A percentile compares a stretch with the other conserved stretches of the same genome.
phyloP scores from a whole-genome alignment of 306 rosid species.

The Vicia villosa region DNA sequence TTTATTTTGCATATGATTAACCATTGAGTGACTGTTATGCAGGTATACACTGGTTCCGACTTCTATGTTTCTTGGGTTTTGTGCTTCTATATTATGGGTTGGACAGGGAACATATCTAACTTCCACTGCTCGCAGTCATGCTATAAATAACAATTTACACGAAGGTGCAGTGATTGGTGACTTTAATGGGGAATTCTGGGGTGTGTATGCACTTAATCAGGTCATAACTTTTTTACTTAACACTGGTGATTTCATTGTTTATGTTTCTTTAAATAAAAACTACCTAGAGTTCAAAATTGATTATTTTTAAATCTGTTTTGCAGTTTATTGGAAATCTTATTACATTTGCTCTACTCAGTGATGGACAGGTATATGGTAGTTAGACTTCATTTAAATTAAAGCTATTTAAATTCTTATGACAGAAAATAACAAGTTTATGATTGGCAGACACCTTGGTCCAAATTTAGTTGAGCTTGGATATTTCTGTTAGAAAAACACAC shows the following conservation, averaged over 20 bases:
- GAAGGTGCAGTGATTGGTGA: conserved; percentile 87
- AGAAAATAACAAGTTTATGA: too few species aligned
- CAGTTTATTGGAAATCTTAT: conserved; percentile 92
- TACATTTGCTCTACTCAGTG: conserved; percentile 65
- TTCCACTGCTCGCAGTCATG: conserved; percentile 76
- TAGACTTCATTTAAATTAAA: conserved; percentile 9
- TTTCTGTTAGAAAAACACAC: neutral
- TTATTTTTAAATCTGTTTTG: conserved; percentile 28
- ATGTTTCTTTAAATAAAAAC: neutral
- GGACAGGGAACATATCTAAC: conserved; percentile 96
- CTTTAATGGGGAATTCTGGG: conserved; percentile 95
- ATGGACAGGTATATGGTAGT: conserved; percentile 56
- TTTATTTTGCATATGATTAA: too few species aligned
- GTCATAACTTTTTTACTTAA: conserved; percentile 35
- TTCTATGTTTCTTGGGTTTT: conserved; percentile 81
- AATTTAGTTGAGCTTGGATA: neutral
- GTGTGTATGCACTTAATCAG: conserved; percentile 76
- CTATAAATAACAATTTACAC: conserved; percentile 56
- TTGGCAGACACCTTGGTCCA: too few species aligned
- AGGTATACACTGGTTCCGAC: conserved; percentile 98
- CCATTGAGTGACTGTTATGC: conserved; percentile 28
- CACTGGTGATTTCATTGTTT: neutral
- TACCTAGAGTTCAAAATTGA: conserved; percentile 10
- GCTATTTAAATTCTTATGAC: too few species aligned
- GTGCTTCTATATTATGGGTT: conserved; percentile 97